Evolutionary conservation across 2,329 filamentous ascomycete species (phyloP).

Genomic region (Cadophora luteo-olivacea): DNA sequence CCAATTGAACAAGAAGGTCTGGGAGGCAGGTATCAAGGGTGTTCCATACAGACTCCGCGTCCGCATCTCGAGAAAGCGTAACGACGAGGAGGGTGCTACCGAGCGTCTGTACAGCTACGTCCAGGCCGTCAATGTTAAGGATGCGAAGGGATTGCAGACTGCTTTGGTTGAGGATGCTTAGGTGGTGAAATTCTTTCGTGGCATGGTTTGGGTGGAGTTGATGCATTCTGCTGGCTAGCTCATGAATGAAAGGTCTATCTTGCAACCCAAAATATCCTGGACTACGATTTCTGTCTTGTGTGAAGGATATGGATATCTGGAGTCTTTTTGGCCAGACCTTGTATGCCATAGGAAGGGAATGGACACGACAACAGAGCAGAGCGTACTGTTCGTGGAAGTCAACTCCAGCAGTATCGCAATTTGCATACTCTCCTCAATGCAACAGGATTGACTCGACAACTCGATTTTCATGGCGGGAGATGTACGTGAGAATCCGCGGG

Average conservation of each 20-base stretch:
- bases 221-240: constrained; percentile 44
- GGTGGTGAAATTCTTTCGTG: constrained; percentile 34
- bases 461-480: background rate
- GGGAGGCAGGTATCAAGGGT: constrained; percentile 99
- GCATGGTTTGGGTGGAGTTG: constrained; percentile 43
- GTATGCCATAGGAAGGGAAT: background rate
- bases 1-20: constrained; percentile 99
- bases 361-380: background rate
- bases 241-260: constrained; percentile 43
- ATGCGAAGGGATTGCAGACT: constrained; percentile 96
- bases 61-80: constrained; percentile 99
- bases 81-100: constrained; percentile 99
- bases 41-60: constrained; percentile 96
- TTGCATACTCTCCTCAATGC: background rate
- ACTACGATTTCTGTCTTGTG: background rate
- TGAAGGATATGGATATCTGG: background rate
- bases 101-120: constrained; percentile 99
- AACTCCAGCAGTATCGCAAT: background rate
- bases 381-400: background rate
- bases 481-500: background rate
- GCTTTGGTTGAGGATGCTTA: constrained; percentile 79
- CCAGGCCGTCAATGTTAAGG: constrained; percentile 99
- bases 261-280: constrained; percentile 23
- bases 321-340: background rate
- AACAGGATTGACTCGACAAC: background rate